These are phyloP conservation scores for Verticillium klebahnii DNA, from an alignment of 2,329 filamentous ascomycete genomes.

Conservation along the genomic window DNA sequence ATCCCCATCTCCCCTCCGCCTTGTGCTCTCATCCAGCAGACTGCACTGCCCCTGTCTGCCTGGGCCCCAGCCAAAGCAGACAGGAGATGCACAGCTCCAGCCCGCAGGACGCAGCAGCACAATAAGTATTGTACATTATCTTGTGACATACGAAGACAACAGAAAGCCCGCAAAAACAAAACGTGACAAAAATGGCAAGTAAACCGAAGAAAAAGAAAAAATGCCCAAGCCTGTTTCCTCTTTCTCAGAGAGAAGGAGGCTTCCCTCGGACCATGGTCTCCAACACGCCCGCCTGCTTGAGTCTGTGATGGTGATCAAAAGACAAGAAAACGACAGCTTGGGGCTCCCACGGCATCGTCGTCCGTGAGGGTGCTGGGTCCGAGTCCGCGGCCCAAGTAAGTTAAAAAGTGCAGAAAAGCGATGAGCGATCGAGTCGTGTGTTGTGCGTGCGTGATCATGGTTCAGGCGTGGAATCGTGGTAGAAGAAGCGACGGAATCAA, in stretches of 20 bases:
- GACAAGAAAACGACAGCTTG: background rate
- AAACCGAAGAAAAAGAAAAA: conserved; percentile 1
- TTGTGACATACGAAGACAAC: conserved; percentile 5
- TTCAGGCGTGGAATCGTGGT: conserved; percentile 12
- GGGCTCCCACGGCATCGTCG: background rate
- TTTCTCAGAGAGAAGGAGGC: background rate
- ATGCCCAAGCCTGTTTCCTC: background rate
- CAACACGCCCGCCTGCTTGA: background rate
- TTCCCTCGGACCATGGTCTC: background rate
- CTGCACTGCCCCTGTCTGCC: background rate
- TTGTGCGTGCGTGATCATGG: conserved; percentile 13
- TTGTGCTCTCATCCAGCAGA: background rate
- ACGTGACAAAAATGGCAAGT: background rate
- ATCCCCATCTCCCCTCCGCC: background rate
- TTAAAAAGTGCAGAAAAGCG: background rate
- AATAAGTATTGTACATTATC: conserved; percentile 14
- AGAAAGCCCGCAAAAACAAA: background rate
- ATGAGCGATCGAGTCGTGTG: background rate
- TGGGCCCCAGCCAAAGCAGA: background rate
- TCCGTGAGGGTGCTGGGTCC: background rate
- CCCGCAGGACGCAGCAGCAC: background rate
- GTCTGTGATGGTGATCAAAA: background rate
- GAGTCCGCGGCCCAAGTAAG: background rate
- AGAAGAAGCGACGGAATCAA: conserved; percentile 9
- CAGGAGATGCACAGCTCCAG: background rate